Evolutionary conservation across 768 basidiomycete genomes (phyloP), one percentile per base, ranked within the genome.

Genomic region (Amanita muscaria): DNA sequence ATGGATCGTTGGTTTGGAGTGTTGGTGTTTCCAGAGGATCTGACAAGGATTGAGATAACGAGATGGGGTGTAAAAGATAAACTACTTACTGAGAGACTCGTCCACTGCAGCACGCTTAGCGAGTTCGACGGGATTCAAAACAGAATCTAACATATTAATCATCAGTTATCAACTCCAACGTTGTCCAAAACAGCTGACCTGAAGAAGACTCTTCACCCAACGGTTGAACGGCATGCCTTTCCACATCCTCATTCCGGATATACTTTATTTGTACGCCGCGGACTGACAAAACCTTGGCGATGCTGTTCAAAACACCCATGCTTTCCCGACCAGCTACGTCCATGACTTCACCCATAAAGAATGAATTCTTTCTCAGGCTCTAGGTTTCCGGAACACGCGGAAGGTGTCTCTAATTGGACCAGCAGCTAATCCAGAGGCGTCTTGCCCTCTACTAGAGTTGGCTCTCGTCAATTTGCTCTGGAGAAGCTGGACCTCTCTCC

Each of bases 1-100:
- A 71, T 23, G 53, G 52, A 39, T 54, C 35, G 46, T 51, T 41
- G 14, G 2, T 34, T 32, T 42, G 21, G 10, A 10, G 18, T 1
- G 31, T 32, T 16, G 32, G 46, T 16, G 33, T 30, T 9, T 40
- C 40, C 3, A 42, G 18, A 21, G 46, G 46, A 25, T 42, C 46
- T 46, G 18, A n/a, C 1, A 21, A 14, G n/a, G 0, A 14, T 29
- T n/a, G 21, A 12, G 15, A 15, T 4, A 11, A n/a, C 10, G 3
- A 36, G 23, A 18, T 39, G 22, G 22, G n/a, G 37, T 23, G 22
- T 19, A n/a, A 19, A 22, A 14, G 8, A 11, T 18, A 7, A n/a
- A 23, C 16, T 22, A 47, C 45, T 40, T 19, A 47, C 46, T 42
- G 15, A 47, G 30, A 24, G 36, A 29, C 21, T 46, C 37, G 2